phyloP scores from a whole-genome alignment of 2,329 filamentous ascomycete species.

The Ascochyta clinopodiicola region DNA sequence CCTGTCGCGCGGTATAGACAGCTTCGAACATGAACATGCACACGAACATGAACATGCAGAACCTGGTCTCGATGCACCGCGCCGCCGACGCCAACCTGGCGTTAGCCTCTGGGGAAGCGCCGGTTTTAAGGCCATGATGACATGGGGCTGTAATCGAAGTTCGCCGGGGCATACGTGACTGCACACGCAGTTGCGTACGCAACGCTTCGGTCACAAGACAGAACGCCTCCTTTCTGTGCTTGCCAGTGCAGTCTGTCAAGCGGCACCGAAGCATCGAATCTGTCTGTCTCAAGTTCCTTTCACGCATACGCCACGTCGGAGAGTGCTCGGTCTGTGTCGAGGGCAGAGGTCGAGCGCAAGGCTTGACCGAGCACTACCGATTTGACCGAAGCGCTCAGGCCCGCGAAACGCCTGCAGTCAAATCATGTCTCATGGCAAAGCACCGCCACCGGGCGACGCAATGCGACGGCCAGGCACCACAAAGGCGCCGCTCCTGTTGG shows the following conservation, averaged over 20 bases:
- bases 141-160: constrained; percentile 1
- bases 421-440: constrained; percentile 11
- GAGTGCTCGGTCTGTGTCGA: background rate
- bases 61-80: background rate
- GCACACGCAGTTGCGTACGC: constrained; percentile 9
- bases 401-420: background rate
- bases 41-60: background rate
- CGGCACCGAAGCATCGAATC: background rate
- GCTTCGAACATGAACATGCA: background rate
- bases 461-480: constrained; percentile 2
- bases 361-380: background rate
- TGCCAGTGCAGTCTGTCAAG: background rate
- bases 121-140: constrained; percentile 17
- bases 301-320: background rate
- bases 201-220: constrained; percentile 12
- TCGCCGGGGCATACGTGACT: constrained; percentile 8
- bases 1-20: background rate
- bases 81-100: background rate
- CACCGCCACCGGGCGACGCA: constrained; percentile 16
- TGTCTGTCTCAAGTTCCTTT: constrained; percentile 2
- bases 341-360: background rate
- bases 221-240: background rate
- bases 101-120: constrained; percentile 10
- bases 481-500: background rate
- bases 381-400: background rate